These are phyloP conservation scores for Geotrichum restrictum DNA, from an alignment of 1,139 yeast genomes.

Conservation along the genomic window DNA sequence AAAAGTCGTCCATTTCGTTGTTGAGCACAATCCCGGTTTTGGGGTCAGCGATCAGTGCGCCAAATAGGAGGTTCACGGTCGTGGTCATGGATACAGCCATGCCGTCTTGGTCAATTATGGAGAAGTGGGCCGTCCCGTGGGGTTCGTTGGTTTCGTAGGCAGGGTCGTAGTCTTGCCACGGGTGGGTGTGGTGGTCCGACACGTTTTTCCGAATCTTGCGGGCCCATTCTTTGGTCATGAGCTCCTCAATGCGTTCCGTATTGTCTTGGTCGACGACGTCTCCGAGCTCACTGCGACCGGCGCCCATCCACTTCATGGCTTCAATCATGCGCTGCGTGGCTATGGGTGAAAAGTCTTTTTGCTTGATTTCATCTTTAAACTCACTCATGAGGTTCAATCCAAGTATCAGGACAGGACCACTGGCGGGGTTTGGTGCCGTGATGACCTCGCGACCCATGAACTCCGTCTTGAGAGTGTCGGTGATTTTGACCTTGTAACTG, in stretches of 20 bases:
- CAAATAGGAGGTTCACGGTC: slow-evolving; percentile 82
- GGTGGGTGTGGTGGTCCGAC: slow-evolving; percentile 53
- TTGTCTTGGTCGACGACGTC: slow-evolving; percentile 48
- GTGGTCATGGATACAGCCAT: slow-evolving; percentile 86
- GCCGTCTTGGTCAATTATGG: slow-evolving; percentile 61
- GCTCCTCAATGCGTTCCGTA: slow-evolving; percentile 35
- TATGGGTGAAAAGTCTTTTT: slow-evolving; percentile 43
- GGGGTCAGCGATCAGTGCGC: slow-evolving; percentile 76
- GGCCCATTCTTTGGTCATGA: slow-evolving; percentile 54
- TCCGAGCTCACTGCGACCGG: slow-evolving; percentile 79
- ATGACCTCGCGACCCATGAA: slow-evolving; percentile 52
- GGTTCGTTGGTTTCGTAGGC: slow-evolving; percentile 69
- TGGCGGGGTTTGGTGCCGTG: slow-evolving; percentile 73
- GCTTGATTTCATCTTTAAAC: slow-evolving; percentile 28
- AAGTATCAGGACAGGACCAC: slow-evolving; percentile 76
- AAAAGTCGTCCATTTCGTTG: slow-evolving; percentile 94
- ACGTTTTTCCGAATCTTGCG: slow-evolving; percentile 46
- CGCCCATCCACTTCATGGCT: slow-evolving; percentile 89
- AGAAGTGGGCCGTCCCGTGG: slow-evolving; percentile 85
- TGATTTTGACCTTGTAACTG: slow-evolving; percentile 53
- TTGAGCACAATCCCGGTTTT: slow-evolving; percentile 78
- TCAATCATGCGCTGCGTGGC: slow-evolving; percentile 72
- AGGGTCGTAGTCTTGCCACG: slow-evolving; percentile 75
- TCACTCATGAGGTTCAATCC: slow-evolving; percentile 63
- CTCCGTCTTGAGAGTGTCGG: slow-evolving; percentile 51